Conservation (phyloP, 1,139 yeast species). For the Pichia sp. region DNA sequence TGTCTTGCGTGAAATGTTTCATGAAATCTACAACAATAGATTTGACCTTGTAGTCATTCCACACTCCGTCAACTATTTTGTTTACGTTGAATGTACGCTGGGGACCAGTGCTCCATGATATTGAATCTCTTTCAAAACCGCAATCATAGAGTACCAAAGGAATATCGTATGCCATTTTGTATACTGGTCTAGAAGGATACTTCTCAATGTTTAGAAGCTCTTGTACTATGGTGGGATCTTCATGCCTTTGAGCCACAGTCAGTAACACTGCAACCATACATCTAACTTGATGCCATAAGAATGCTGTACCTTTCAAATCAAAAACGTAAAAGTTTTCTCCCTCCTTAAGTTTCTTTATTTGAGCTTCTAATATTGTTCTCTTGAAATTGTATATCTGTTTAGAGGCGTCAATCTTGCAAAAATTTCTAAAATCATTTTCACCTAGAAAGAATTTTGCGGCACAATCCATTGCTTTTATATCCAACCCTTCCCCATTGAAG, state of each 20-base stretch:
- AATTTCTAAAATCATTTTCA: conserved; percentile 86
- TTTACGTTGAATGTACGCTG: conserved; percentile 23
- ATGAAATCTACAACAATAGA: conserved; percentile 34
- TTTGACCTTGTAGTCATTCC: conserved; percentile 38
- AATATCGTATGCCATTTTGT: conserved; percentile 88
- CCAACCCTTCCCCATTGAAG: conserved; percentile 53
- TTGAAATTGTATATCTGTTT: conserved; percentile 79
- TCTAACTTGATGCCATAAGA: conserved; percentile 97
- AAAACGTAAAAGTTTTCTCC: conserved; percentile 51
- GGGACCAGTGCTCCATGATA: conserved; percentile 55
- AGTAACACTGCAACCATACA: conserved; percentile 88
- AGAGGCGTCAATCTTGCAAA: conserved; percentile 90
- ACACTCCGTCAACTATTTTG: conserved; percentile 26
- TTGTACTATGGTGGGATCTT: conserved; percentile 52
- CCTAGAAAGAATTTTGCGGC: conserved; percentile 72
- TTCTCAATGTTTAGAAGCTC: conserved; percentile 56
- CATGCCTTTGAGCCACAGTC: conserved; percentile 74
- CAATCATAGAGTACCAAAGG: conserved; percentile 89
- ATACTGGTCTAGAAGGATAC: conserved; percentile 70
- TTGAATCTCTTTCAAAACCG: conserved; percentile 50
- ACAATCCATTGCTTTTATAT: conserved; percentile 60
- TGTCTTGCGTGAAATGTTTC: conserved; percentile 31
- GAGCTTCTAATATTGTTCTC: conserved; percentile 53
- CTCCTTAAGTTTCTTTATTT: conserved; percentile 41
- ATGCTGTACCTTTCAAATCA: conserved; percentile 84